Percentiles rank a stretch among this genome's conserved stretches.
phyloP scores from a whole-genome alignment of 805 yeast species.

The Kuraishia hungarica region DNA sequence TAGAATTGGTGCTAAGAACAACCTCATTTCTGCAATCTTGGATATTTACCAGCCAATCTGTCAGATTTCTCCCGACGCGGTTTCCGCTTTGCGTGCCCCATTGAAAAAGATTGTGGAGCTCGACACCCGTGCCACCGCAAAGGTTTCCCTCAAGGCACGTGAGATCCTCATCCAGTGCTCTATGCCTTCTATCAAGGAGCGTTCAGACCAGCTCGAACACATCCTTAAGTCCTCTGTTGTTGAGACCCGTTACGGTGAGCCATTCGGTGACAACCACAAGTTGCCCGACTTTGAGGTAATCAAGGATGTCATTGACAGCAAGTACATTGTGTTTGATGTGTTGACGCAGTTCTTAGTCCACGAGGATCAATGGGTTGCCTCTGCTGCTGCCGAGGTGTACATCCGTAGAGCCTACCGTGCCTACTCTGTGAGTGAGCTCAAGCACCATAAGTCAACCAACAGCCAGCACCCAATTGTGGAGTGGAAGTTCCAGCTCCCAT shows the following conservation, averaged over 20 bases:
- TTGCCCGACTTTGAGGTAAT: constrained; percentile 75
- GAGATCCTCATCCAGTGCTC: constrained; percentile 96
- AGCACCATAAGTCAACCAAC: constrained; percentile 41
- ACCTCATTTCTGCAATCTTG: constrained; percentile 77
- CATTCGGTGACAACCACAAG: constrained; percentile 59
- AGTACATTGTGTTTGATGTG: constrained; percentile 93
- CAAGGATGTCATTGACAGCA: constrained; percentile 91
- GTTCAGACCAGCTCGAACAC: constrained; percentile 96
- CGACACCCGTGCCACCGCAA: constrained; percentile 85
- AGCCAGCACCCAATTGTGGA: constrained; percentile 59
- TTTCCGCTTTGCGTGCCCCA: constrained; percentile 59
- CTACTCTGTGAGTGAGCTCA: constrained; percentile 74
- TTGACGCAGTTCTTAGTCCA: constrained; percentile 84
- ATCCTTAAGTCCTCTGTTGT: constrained; percentile 79
- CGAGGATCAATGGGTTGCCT: constrained; percentile 77
- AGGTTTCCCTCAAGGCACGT: constrained; percentile 91
- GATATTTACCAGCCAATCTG: constrained; percentile 73
- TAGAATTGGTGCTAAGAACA: constrained; percentile 88
- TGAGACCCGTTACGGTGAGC: constrained; percentile 82
- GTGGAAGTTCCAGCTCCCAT: constrained; percentile 85
- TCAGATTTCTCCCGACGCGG: constrained; percentile 59
- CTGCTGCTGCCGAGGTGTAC: constrained; percentile 96
- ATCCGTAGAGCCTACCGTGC: constrained; percentile 96
- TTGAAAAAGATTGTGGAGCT: constrained; percentile 78
- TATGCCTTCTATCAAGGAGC: constrained; percentile 89